Evolutionary conservation across 192 early-diverging fungal species (phyloP), one percentile per base, ranked within the genome.

Genomic region (Coemansia sp.): DNA sequence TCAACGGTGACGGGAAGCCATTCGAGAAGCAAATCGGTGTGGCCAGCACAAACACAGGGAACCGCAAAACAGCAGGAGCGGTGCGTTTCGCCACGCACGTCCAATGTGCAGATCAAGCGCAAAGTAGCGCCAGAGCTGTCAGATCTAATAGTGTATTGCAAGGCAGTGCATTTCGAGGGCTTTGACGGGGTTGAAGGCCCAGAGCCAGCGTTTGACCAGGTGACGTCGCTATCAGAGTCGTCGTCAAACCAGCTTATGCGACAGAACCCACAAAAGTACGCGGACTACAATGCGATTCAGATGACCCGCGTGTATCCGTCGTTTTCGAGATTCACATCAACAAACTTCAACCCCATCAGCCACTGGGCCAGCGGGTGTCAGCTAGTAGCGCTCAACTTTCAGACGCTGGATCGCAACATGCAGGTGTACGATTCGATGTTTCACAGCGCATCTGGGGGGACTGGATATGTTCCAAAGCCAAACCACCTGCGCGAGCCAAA

Each of bases 341-440:
- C 89, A 49, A 97, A 97, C 77, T 93, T 87, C 68, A 91, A 95
- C 65, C 95, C 95, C 2, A 83, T 91, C 25, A 77, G 85, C 9
- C 89, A 93, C 70, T 97, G 95, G 95, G 80, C 76, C 12, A 77
- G 71, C 11, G 95, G 95, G 4, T 86, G 83, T 40, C 94, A 96
- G 76, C 82, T 97, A 84, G 94, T 94, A 2, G 94, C 95, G 2
- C 71, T 97, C 65, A 97, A 97, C 78, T 94, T 88, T 62, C 95
- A 97, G 65, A 95, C 86, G 8, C 82, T 85, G 67, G 95, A 95
- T 71, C 77, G 84, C 55, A 86, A 88, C 49, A 90, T 94, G 90
- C 88, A 93, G 71, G 78, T 97, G 46, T 92, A 94, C 75, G 76
- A 85, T 37, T 94, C 94, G n/a, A 85, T 97, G 87, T 97, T 96